These are phyloP conservation scores for Petunia secreta DNA, from an alignment of 257 asterid genomes.

Conservation along the genomic window DNA sequence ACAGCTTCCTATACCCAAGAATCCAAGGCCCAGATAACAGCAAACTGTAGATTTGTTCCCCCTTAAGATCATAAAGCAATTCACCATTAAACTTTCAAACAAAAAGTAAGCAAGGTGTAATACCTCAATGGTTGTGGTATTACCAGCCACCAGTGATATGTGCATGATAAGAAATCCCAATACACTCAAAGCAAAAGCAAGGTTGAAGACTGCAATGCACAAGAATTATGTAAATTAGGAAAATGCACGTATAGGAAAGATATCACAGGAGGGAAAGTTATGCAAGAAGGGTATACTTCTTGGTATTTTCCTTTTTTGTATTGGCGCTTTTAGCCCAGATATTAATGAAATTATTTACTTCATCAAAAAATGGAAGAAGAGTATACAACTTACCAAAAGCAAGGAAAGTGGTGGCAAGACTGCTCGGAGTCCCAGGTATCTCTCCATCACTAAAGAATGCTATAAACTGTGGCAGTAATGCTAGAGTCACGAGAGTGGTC, in stretches of 20 bases:
- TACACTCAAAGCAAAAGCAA: conserved; percentile 96
- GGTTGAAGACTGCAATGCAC: conserved; percentile 67
- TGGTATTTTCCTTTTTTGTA: too few species aligned
- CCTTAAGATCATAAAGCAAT: not conserved
- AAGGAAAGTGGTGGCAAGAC: conserved; percentile 94
- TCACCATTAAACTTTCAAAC: not conserved
- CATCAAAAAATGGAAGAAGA: too few species aligned
- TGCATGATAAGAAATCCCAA: conserved; percentile 98
- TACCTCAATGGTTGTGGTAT: conserved; percentile 99
- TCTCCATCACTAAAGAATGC: conserved; percentile 92
- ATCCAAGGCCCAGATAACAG: not conserved
- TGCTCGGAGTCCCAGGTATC: conserved; percentile 94
- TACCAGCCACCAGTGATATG: conserved; percentile 80
- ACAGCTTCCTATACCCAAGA: not conserved
- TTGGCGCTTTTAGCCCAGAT: too few species aligned
- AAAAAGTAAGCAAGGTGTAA: conserved; percentile 1
- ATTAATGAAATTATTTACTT: too few species aligned
- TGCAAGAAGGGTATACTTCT: conserved; percentile 9
- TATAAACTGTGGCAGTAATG: conserved; percentile 81
- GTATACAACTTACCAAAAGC: conserved; percentile 58
- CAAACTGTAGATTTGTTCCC: not conserved
- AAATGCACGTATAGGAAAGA: conserved; percentile 3
- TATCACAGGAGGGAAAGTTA: not conserved
- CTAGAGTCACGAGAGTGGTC: conserved; percentile 76
- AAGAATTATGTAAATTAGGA: conserved; percentile 26